These are phyloP conservation scores for Kazachstania kunashirensis DNA, from an alignment of 805 yeast species.

Conservation along the genomic window DNA sequence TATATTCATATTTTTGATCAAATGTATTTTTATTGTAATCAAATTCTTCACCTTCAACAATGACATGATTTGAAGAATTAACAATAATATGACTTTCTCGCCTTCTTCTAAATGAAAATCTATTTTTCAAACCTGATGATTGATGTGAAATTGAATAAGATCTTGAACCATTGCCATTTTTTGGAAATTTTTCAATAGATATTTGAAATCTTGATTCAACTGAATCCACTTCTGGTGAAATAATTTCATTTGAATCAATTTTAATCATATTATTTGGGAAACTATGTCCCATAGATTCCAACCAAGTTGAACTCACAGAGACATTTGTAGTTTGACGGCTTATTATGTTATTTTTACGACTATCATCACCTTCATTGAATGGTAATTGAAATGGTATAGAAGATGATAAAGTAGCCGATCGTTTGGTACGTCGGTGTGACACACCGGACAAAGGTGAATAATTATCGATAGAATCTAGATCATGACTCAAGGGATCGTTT, in stretches of 20 bases:
- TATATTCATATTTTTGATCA: constrained; percentile 68
- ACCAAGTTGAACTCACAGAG: not conserved
- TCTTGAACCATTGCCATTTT: not conserved
- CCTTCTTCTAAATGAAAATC: not conserved
- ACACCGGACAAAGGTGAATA: no score
- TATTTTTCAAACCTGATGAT: not conserved
- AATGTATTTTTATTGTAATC: constrained; percentile 34
- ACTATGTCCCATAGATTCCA: not conserved
- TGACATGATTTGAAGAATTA: no score
- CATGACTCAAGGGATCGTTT: no score
- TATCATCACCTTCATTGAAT: not conserved
- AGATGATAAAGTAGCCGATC: not conserved
- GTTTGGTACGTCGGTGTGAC: no score
- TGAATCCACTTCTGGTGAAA: not conserved
- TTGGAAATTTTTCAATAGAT: not conserved
- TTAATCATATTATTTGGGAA: constrained; percentile 1
- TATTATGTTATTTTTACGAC: not conserved
- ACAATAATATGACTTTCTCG: not conserved
- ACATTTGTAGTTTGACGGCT: not conserved
- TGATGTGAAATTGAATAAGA: not conserved
- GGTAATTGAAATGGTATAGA: constrained; percentile 2
- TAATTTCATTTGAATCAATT: constrained; percentile 1
- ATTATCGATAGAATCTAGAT: no score
- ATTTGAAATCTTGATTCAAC: constrained; percentile 2
- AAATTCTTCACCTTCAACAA: not conserved